Evolutionary conservation across 331 rosid genomes (phyloP), one percentile per base, ranked within the genome.

Genomic region (Quercus phellos): DNA sequence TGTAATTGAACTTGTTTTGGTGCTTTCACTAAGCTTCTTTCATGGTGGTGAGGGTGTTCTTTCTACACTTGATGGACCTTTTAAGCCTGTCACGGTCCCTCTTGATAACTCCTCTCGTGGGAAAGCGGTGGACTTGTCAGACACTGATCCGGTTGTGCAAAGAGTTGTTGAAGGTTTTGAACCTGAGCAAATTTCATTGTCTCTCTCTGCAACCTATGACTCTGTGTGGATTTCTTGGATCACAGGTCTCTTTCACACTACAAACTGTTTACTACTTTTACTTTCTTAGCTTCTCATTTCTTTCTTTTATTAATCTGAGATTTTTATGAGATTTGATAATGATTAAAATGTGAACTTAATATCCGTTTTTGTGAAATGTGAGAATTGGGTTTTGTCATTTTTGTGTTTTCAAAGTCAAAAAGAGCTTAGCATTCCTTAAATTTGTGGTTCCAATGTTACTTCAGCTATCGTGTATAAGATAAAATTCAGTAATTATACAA

Each of bases 181-280:
- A 69, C 97, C 97, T 1, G 95, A 92, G 60, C 99, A 94, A 83
- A 87, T 94, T 83, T 92, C 97, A 59, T 73, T 94, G 12, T 90
- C 97, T 21, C 99, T 94, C 75, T 92, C 97, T 77, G 9, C 81
- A 8, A 63, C 85, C 61, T 67, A 87, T n/a, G 83, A 78, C 76
- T 90, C 97, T 69, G 87, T 89, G 55, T 94, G 94, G 94, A 80
- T 94, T 63, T 94, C 99, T 74, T 94, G 99, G 99, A 89, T 94
- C 6, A 90, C 97, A 72, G 97, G 97, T 92, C 55, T 43, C 43
- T 60, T 29, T 51, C 2, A 60, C 35, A 61, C 55, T 75, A 7
- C 2, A 24, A 3, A 9, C 75, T 2, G 7, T 42, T 35, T 18
- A 60, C 46, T 38, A 38, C 46, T 38, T 38, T 24, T 55, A 30